These are phyloP conservation scores for Cutaneotrichosporon dermatis DNA, from an alignment of 1,284 basidiomycete genomes.

Conservation along the genomic window DNA sequence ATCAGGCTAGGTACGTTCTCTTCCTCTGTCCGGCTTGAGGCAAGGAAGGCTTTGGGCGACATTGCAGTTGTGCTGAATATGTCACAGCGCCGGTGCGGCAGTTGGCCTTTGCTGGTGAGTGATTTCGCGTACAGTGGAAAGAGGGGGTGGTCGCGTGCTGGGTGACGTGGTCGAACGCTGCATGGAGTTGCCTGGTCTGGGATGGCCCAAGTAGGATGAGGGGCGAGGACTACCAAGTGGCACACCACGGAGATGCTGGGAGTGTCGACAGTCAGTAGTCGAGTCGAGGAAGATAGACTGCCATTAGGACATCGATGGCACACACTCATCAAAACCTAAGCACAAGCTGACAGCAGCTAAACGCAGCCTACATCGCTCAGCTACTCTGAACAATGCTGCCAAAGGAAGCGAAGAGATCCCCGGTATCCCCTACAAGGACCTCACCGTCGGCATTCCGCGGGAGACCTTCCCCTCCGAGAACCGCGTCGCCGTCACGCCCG, in stretches of 20 bases:
- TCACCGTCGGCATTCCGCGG: conserved; percentile 70
- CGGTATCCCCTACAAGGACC: conserved; percentile 64
- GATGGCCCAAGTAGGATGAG: too few species aligned
- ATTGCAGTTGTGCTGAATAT: background rate
- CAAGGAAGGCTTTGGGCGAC: too few species aligned
- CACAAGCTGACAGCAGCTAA: background rate
- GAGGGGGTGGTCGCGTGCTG: too few species aligned
- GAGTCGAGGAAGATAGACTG: too few species aligned
- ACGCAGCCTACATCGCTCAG: background rate
- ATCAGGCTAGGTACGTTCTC: background rate
- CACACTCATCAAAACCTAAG: too few species aligned
- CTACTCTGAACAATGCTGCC: background rate
- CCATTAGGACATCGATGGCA: too few species aligned
- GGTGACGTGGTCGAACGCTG: too few species aligned
- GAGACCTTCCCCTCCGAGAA: conserved; percentile 70
- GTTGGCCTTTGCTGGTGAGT: background rate
- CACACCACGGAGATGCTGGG: background rate
- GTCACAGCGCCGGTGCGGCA: background rate
- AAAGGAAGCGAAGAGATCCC: background rate
- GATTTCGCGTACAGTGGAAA: too few species aligned
- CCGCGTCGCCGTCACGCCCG: conserved; percentile 71
- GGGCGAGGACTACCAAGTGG: too few species aligned
- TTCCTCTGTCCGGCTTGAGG: too few species aligned
- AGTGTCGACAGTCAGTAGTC: too few species aligned
- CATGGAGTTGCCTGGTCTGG: too few species aligned